Base-by-base conservation (phyloP, 2,329 filamentous ascomycete species). In the Grosmannia clavigera region DNA sequence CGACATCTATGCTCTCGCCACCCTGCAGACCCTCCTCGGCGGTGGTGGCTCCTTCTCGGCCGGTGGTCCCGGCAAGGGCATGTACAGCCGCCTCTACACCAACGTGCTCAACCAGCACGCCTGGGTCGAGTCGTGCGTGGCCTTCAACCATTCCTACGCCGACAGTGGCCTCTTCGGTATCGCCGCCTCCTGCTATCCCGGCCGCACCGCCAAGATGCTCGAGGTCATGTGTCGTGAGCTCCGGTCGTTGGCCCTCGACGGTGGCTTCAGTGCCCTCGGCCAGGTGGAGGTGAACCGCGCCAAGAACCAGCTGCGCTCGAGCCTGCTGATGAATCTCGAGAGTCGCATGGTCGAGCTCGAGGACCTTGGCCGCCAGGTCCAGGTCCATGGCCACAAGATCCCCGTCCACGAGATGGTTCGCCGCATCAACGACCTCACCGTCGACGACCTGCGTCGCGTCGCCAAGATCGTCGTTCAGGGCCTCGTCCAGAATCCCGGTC, bases 31-130 rank as follows among this genome's bases (percentile, higher is more conserved):
- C 1, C 86, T 99, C 11, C 88, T 99, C 40, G 94, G 94, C 61
- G 94, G 94, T 55, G 94, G 94, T 56, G 94, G 94, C 29, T 96
- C 92, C 60, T 99, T 99, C 77, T 95, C 90, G 19, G 94, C 94
- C 59, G 94, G 94, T 67, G 94, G 94, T 0, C 94, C 94, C 5
- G 94, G 94, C 58, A 99, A 99, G 78, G 94, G 94, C 72, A 99
- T 99, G 94, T 97, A 97, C 79, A 95, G 90, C 46, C 87, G 94
- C 14, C 83, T 99, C 10, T 99, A 96, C 79, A 97, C 92, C 64
- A 96, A 96, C 71, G 92, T 97, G 0, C 82, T 99, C 58, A 99
- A 99, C 77, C 92, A 97, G 75, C 86, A 96, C 75, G 90, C 88
- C 66, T 99, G 92, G 92, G 90, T 99, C 31, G 94, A 99, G 75